phyloP scores from a whole-genome alignment of 1,284 basidiomycete species.

The Garcileccinum viscosum region DNA sequence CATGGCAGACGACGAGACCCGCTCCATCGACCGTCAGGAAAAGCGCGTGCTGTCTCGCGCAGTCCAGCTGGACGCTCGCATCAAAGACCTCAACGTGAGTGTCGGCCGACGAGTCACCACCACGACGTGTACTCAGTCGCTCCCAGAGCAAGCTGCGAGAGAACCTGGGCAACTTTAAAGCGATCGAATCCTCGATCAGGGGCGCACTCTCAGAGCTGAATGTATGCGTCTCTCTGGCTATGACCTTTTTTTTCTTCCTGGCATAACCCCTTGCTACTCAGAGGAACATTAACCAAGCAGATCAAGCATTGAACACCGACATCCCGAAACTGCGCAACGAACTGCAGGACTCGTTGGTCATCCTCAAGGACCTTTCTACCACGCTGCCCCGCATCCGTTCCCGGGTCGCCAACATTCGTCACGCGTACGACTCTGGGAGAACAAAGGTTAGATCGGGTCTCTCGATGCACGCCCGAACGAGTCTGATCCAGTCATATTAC shows the following conservation, averaged over 20 bases:
- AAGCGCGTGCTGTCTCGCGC: conserved; percentile 58
- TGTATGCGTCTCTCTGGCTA: conserved; percentile 43
- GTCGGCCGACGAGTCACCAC: background rate
- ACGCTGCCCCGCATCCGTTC: conserved; percentile 62
- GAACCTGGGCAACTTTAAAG: conserved; percentile 72
- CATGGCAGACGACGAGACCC: conserved; percentile 13
- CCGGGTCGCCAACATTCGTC: conserved; percentile 64
- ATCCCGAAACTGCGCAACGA: conserved; percentile 64
- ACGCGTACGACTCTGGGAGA: conserved; percentile 72
- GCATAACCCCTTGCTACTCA: conserved; percentile 30
- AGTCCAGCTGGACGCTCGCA: conserved; percentile 61
- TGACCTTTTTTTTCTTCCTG: background rate
- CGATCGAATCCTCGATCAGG: conserved; percentile 69
- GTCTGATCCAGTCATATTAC: background rate
- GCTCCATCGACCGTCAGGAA: conserved; percentile 48
- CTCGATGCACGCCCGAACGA: background rate
- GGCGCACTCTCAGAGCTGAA: conserved; percentile 64
- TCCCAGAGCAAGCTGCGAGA: conserved; percentile 65
- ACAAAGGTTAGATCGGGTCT: conserved; percentile 53
- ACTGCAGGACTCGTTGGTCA: conserved; percentile 60
- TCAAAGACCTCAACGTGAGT: conserved; percentile 75
- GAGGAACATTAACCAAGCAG: conserved; percentile 63
- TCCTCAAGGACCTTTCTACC: conserved; percentile 57
- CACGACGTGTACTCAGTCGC: background rate
- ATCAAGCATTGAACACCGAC: conserved; percentile 59